Base-by-base conservation (phyloP, 345 rosid species). In the Eucalyptus polybractea region DNA sequence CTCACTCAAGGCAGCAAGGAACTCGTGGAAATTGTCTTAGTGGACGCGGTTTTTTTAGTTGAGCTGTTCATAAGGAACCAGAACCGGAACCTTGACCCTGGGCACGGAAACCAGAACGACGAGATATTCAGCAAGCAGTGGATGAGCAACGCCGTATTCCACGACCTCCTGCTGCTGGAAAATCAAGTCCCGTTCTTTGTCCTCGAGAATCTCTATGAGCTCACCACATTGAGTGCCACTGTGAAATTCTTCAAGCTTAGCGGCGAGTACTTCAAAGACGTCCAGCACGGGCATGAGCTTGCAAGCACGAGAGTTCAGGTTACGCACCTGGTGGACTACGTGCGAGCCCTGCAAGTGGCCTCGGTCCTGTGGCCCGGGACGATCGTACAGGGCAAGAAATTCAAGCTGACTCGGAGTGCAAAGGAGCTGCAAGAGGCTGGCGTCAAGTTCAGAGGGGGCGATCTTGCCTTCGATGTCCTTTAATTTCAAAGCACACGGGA, bases 21-120 rank as follows among this genome's bases (percentile, higher is more conserved):
- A n/a, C 89, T 92, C 40, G 92, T 91, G 21, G 89, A 90, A 72
- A 92, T 92, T 90, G 53, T 93, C 76, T 87, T 92, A 22, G 87
- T 92, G 8, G 94, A 91, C 37, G 92, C 91, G 1, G 80, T 87
- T 72, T 93, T 92, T 67, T 15, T 91, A 2, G 88, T 93, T 76
- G 95, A 92, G 49, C 90, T 93, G 54, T 80, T 93, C 50, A 54
- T 92, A 33, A 89, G 92, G 67, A 91, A 89, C 88, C 69, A 50
- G 5, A 50, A 50, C 50, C 15, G 50, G 50, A 50, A 50, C 51
- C 51, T 14, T 15, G 51, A 50, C 16, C 50, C 50, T 5, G 16
- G 6, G 51, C 51, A 5, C 51, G 7, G 6, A 50, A 5, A 50
- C 51, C 17, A 50, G 51, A 8, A 87, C 7, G 93, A 94, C 49